These are phyloP conservation scores for Syzygium aqueum DNA, from an alignment of 345 rosid species.

Conservation along the genomic window DNA sequence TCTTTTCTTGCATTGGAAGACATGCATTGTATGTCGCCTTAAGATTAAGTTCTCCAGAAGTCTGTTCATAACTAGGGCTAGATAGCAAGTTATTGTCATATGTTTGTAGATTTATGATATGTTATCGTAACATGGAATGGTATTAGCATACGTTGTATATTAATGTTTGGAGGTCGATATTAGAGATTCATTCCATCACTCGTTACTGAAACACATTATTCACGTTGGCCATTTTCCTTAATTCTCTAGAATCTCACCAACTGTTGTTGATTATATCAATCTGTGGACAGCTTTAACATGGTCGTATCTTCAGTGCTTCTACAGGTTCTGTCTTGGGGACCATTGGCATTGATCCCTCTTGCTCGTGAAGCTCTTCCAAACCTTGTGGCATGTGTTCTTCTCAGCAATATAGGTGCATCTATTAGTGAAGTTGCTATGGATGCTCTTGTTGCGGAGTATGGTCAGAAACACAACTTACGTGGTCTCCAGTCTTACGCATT, in stretches of 20 bases:
- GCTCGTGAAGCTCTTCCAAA: constrained; percentile 53
- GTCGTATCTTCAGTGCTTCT: constrained; percentile 35
- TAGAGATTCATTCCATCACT: background rate
- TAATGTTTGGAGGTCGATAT: background rate
- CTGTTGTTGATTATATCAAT: background rate
- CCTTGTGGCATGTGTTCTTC: constrained; percentile 53
- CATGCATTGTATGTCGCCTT: background rate
- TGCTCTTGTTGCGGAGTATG: constrained; percentile 87
- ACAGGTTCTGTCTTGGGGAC: constrained; percentile 87
- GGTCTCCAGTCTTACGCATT: constrained; percentile 79
- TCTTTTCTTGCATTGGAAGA: background rate
- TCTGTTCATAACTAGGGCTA: background rate
- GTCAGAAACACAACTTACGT: constrained; percentile 36
- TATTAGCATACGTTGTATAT: background rate
- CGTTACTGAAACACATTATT: background rate
- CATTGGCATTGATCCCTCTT: constrained; percentile 49
- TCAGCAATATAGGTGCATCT: constrained; percentile 82
- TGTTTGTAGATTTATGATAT: background rate
- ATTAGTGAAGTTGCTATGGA: constrained; percentile 80
- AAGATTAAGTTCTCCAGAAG: background rate
- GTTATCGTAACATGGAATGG: background rate
- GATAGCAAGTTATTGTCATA: background rate
- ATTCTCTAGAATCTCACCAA: background rate
- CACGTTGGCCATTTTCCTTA: background rate
- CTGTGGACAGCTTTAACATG: background rate